Evolutionary conservation across 2,329 filamentous ascomycete genomes (phyloP), one percentile per base, ranked within the genome.

Genomic region (Exophiala mesophila): DNA sequence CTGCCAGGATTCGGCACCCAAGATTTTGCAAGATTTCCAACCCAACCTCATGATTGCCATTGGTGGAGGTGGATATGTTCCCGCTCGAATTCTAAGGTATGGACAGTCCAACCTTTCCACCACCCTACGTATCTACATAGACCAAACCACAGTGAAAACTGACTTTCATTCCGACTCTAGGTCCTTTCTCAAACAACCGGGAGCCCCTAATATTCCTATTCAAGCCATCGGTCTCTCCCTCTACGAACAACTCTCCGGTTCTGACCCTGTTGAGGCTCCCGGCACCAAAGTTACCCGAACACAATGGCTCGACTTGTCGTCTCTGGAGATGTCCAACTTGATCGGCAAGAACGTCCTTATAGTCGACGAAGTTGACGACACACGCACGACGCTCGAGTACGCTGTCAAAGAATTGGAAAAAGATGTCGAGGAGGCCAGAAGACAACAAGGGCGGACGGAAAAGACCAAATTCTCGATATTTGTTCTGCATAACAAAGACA

Each of bases 401-500:
- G 89, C 89, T 13, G 88, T 96, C 49, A 82, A 82, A 65, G 89
- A 96, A 71, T 74, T 96, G 47, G 77, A 94, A 72, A 95, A 97
- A 77, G 92, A 98, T 60, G 89, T 98, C 36, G 82, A 92, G 70
- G 64, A 73, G 44, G 89, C 89, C 28, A 79, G 86, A 54, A 74
- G 82, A 67, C 79, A 83, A 61, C 69, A 88, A 34, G 87, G 87
- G 7, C 70, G 77, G 26, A 71, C 77, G 48, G 73, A 69, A 46
- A 82, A 82, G 74, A 96, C 92, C 1, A 80, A 86, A 57, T 97
- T 98, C 62, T 84, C 80, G 63, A 85, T 98, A 61, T 98, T 98
- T 65, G 92, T 98, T 44, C 75, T 98, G 59, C 92, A 98, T 82
- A 98, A 98, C 77, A 98, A 98, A 80, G 80, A 96, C 68, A 97